These are phyloP conservation scores for Hippophae gyantsensis DNA, from an alignment of 306 rosid species.

Conservation along the genomic window DNA sequence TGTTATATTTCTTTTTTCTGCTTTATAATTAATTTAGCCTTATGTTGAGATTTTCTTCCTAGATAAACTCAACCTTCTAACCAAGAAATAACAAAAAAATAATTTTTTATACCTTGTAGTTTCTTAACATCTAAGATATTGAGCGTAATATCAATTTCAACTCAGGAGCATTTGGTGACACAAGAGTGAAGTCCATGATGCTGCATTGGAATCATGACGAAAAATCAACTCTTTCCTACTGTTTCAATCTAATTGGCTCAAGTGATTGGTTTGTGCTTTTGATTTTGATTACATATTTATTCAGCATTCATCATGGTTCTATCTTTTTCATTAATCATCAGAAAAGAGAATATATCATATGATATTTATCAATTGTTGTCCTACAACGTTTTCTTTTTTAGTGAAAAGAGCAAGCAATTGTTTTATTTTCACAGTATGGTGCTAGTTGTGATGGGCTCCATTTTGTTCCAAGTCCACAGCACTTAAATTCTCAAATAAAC, in stretches of 20 bases:
- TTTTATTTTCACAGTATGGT: background rate
- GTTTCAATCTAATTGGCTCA: conserved; percentile 65
- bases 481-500: conserved; percentile 18
- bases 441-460: conserved; percentile 1
- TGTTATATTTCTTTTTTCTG: background rate
- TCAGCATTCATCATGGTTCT: background rate
- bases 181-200: too few species aligned
- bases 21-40: too few species aligned
- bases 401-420: conserved; percentile 1
- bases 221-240: conserved; percentile 27
- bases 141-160: conserved; percentile 72
- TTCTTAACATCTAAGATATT: conserved; percentile 56
- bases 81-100: background rate
- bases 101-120: background rate
- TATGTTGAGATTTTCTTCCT: too few species aligned
- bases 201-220: conserved; percentile 79
- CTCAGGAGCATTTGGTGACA: too few species aligned
- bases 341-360: conserved; percentile 1
- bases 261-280: conserved; percentile 62
- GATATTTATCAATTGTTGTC: background rate
- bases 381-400: conserved; percentile 9
- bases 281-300: conserved; percentile 12
- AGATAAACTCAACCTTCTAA: background rate
- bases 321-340: conserved; percentile 1
- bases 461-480: background rate